These are phyloP conservation scores for Cladorrhinum samala DNA, from an alignment of 495 filamentous ascomycete genomes.

Conservation along the genomic window DNA sequence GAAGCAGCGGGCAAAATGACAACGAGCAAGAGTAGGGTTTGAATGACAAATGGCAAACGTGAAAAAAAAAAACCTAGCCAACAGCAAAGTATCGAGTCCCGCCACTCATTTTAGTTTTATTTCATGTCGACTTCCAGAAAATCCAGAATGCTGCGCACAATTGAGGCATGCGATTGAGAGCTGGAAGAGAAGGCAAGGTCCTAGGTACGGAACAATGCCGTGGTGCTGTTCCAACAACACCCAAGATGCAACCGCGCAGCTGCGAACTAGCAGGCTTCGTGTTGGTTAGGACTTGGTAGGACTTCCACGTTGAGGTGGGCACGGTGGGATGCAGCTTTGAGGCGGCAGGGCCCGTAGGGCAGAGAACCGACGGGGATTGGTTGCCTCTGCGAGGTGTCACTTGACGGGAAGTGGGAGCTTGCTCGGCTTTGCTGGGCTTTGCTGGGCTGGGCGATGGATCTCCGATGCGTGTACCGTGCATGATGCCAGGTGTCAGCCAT, in stretches of 20 bases:
- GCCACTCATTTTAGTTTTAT: constrained; percentile 34
- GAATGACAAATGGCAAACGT: constrained; percentile 9
- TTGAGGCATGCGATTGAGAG: constrained; percentile 2
- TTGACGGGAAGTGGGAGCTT: no score
- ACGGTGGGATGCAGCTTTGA: background rate
- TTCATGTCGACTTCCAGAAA: background rate
- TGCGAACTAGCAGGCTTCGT: background rate
- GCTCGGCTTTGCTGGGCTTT: no score
- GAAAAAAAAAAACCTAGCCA: constrained; percentile 6
- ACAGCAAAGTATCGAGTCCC: constrained; percentile 19
- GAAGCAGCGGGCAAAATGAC: no score
- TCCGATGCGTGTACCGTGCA: background rate
- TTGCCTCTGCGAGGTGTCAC: constrained; percentile 17
- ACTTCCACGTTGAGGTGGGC: no score
- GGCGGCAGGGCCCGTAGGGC: constrained; percentile 17
- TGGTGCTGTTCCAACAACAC: background rate
- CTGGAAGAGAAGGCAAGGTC: background rate
- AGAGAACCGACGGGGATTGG: constrained; percentile 17
- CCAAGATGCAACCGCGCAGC: background rate
- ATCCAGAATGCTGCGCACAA: background rate
- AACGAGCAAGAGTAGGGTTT: no score
- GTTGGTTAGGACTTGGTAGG: constrained; percentile 20
- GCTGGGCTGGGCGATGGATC: background rate
- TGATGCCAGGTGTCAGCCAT: background rate
- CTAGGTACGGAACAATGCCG: background rate